Evolutionary conservation across 805 yeast genomes (phyloP), one percentile per base, ranked within the genome.

Genomic region (Saccharomycopsis vini): DNA sequence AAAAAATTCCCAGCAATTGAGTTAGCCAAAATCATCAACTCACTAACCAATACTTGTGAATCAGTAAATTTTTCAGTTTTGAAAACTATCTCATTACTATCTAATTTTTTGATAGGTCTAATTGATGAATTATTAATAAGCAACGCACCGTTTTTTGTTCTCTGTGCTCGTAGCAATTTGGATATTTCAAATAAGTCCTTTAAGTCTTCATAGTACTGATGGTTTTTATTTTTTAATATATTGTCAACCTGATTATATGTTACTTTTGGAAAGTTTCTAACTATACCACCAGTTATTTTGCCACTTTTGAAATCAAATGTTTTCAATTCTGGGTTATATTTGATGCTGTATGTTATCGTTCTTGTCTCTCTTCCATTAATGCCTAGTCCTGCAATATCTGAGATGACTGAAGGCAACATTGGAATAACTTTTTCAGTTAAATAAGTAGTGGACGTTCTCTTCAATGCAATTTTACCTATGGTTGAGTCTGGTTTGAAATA

Each of bases 21-120:
- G 57, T 87, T 88, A 1, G 92, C 87, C 36, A 75, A 62, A 20
- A 89, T 72, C 98, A 90, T 90, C 39, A 83, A 59, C 57, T 90
- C 95, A 1, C 90, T 72, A 2, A 90, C 97, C 21, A 90, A 64
- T 2, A 67, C 54, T 32, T 75, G 77, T 0, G 95, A 78, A 29
- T 67, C 62, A 0, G 77, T 57, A 15, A 56, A 56, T n/a, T 20
- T n/a, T 18, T 37, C 19, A 2, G 18, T 16, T 22, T 30, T 24
- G 9, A 19, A 16, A 18, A 23, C 19, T 13, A n/a, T 50, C 36
- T 57, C 50, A 29, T 58, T 54, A 39, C 50, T 56, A 40, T 48
- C 52, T 10, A 56, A 52, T 34, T 44, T 52, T 12, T 52, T 47
- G 31, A 56, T 13, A 32, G 33, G n/a, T 12, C n/a, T 12, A 10